A percentile compares a stretch with the other conserved stretches of the same genome.
Evolutionary conservation across 257 asterid genomes (phyloP).

Genomic region (Lycium ferocissimum): DNA sequence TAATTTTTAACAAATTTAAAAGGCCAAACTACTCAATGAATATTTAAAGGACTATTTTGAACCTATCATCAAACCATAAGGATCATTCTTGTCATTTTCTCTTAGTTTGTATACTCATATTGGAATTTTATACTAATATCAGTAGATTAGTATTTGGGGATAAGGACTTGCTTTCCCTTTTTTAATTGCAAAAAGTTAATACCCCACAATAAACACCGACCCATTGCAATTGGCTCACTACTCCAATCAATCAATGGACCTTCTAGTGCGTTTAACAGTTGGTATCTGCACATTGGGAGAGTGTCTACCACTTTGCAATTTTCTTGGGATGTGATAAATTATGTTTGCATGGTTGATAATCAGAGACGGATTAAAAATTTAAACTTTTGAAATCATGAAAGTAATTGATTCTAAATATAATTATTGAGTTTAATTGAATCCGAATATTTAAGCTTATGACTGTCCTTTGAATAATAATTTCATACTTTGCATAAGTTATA

Average conservation of each 20-base stretch:
- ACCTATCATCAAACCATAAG: too few relatives aligned
- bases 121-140: slow-evolving; percentile 4
- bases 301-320: slow-evolving; percentile 53
- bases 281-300: slow-evolving; percentile 60
- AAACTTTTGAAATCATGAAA: too few relatives aligned
- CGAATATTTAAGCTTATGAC: too few relatives aligned
- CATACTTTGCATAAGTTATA: neutral
- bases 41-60: too few relatives aligned
- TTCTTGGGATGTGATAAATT: neutral
- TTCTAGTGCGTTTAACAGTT: slow-evolving; percentile 65
- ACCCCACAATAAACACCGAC: slow-evolving; percentile 42
- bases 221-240: slow-evolving; percentile 43
- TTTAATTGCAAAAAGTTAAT: slow-evolving; percentile 25
- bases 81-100: too few relatives aligned
- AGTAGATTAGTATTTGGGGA: neutral
- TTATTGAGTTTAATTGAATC: neutral
- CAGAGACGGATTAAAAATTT: too few relatives aligned
- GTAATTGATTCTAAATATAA: too few relatives aligned
- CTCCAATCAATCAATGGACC: slow-evolving; percentile 49
- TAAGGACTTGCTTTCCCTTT: neutral
- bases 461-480: neutral
- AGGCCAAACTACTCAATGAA: too few relatives aligned
- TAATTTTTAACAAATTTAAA: too few relatives aligned
- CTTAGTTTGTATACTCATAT: neutral
- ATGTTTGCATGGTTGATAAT: neutral